Conservation (phyloP, 331 rosid genomes). For the Quercus phellos region DNA sequence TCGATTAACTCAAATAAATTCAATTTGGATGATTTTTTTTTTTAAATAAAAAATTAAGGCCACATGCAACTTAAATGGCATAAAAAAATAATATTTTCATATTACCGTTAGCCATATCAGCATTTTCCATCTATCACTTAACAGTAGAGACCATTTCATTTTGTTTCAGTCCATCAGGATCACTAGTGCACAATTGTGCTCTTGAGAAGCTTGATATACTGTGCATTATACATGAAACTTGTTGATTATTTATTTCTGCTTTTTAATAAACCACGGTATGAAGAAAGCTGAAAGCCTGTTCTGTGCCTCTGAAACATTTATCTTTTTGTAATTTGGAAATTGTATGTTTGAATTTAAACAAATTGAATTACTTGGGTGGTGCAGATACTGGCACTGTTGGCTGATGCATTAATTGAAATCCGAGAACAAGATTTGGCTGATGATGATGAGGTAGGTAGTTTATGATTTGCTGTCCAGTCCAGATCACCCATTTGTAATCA, state of each 20-base stretch:
- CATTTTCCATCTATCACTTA: no score
- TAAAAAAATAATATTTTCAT: no score
- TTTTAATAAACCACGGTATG: not conserved
- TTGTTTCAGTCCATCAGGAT: not conserved
- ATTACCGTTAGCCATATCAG: no score
- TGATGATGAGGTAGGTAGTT: constrained; percentile 54
- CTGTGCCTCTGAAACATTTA: not conserved
- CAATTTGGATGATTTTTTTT: no score
- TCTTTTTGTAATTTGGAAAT: not conserved
- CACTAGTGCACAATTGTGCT: not conserved
- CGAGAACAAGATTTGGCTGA: constrained; percentile 74
- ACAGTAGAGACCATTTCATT: not conserved
- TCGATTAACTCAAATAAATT: no score
- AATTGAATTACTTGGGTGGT: not conserved
- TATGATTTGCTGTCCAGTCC: not conserved
- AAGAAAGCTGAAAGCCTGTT: not conserved
- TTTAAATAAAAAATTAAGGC: no score
- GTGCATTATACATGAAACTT: not conserved
- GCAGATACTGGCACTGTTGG: constrained; percentile 68
- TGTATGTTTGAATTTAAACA: not conserved
- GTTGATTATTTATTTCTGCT: not conserved
- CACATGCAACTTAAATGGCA: no score
- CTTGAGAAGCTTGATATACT: not conserved
- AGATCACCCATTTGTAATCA: constrained; percentile 6
- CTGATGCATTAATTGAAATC: constrained; percentile 70